Evolutionary conservation across 352 stramenopile species (phyloP).

Genomic region (Phytophthora fragariae): DNA sequence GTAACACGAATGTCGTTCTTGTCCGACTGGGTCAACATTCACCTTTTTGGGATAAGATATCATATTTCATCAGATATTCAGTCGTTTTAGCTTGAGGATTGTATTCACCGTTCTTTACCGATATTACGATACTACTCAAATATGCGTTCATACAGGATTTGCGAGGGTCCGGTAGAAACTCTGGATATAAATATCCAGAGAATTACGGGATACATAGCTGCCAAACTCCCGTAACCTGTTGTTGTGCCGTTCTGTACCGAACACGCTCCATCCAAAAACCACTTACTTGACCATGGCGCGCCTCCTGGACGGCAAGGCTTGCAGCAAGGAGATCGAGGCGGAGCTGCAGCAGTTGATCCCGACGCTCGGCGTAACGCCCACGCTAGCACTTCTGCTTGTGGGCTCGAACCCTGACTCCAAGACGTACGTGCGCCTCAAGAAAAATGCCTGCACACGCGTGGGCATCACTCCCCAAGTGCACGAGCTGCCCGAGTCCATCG

Average conservation of each 20-base stretch:
- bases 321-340: conserved; percentile 81
- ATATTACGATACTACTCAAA: no score
- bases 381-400: conserved; percentile 96
- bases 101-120: no score
- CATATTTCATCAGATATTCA: no score
- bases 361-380: conserved; percentile 62
- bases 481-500: conserved; percentile 55
- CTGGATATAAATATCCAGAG: no score
- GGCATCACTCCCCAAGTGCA: conserved; percentile 91
- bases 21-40: no score
- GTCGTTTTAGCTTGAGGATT: no score
- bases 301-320: conserved; percentile 86
- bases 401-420: conserved; percentile 93
- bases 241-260: background rate
- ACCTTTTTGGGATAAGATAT: no score
- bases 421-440: conserved; percentile 99
- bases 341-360: conserved; percentile 86
- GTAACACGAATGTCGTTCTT: background rate
- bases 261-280: conserved; percentile 13
- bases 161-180: no score
- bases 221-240: no score
- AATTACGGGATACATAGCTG: no score
- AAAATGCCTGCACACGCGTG: conserved; percentile 96
- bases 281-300: conserved; percentile 37
- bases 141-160: no score